Conservation (phyloP, 2,329 filamentous ascomycete species). For the Verruconis gallopava region DNA sequence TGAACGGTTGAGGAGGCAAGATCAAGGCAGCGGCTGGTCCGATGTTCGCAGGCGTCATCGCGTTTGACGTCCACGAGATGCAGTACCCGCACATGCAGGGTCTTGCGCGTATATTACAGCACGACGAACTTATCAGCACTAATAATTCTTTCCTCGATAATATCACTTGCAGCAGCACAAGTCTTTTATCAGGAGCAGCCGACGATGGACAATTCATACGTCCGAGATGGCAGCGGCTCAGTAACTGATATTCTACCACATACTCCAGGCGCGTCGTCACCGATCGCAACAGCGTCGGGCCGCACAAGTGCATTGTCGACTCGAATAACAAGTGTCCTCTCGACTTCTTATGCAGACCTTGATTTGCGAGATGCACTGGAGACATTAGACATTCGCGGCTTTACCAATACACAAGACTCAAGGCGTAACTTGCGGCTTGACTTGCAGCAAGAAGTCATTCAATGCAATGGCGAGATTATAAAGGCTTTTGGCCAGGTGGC, state of each 20-base stretch:
- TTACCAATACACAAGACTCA: slow-evolving; percentile 64
- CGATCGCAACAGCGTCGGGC: slow-evolving; percentile 15
- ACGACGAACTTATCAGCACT: not conserved
- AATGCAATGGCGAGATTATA: slow-evolving; percentile 82
- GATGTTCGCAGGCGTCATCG: too few species aligned
- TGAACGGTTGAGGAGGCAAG: too few species aligned
- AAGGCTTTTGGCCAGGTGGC: slow-evolving; percentile 80
- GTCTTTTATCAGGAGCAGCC: too few species aligned
- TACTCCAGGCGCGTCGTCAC: not conserved
- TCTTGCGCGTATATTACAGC: too few species aligned
- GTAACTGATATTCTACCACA: not conserved
- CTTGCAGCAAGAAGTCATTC: slow-evolving; percentile 82
- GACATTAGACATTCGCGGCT: slow-evolving; percentile 58
- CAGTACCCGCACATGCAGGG: too few species aligned
- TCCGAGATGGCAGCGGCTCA: slow-evolving; percentile 3
- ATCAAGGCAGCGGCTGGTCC: too few species aligned
- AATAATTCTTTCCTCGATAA: too few species aligned
- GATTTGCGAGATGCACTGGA: slow-evolving; percentile 78
- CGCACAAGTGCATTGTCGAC: slow-evolving; percentile 57
- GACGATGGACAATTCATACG: not conserved
- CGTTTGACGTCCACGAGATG: too few species aligned
- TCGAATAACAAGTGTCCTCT: slow-evolving; percentile 74
- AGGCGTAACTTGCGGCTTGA: slow-evolving; percentile 69
- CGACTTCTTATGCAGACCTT: slow-evolving; percentile 81
- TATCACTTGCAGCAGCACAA: too few species aligned